These are phyloP conservation scores for carrot (Daucus carota) DNA, from an alignment of 129 eudicot species.

Conservation along the genomic window DNA sequence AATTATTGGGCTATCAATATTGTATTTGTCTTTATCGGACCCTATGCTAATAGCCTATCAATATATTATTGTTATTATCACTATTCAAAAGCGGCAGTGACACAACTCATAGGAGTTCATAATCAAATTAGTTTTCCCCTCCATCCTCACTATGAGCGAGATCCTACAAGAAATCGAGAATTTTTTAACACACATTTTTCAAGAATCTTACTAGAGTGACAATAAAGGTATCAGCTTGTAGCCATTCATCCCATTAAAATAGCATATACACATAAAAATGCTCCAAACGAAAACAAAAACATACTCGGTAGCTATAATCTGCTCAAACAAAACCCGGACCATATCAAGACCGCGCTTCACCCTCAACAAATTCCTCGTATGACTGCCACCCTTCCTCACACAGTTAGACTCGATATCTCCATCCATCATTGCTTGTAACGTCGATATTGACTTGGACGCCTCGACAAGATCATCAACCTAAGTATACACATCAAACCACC, in stretches of 20 bases:
- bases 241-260: background rate
- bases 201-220: background rate
- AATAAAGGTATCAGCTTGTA: background rate
- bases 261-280: background rate
- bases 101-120: background rate
- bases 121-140: background rate
- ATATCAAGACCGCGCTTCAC: slow-evolving; percentile 93
- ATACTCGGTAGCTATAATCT: slow-evolving; percentile 66
- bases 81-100: background rate
- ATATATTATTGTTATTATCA: background rate
- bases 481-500: background rate
- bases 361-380: slow-evolving; percentile 79
- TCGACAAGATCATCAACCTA: slow-evolving; percentile 75
- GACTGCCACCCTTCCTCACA: slow-evolving; percentile 73
- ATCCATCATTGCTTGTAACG: slow-evolving; percentile 55
- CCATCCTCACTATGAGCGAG: background rate
- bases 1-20: background rate
- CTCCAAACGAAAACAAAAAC: slow-evolving; percentile 14
- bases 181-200: background rate
- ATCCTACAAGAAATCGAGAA: background rate
- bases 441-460: slow-evolving; percentile 58
- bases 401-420: slow-evolving; percentile 51
- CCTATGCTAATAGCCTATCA: background rate
- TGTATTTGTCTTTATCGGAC: background rate
- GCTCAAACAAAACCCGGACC: slow-evolving; percentile 80